Evolutionary conservation across 805 yeast genomes (phyloP).

Genomic region (Yamadazyma scolyti): DNA sequence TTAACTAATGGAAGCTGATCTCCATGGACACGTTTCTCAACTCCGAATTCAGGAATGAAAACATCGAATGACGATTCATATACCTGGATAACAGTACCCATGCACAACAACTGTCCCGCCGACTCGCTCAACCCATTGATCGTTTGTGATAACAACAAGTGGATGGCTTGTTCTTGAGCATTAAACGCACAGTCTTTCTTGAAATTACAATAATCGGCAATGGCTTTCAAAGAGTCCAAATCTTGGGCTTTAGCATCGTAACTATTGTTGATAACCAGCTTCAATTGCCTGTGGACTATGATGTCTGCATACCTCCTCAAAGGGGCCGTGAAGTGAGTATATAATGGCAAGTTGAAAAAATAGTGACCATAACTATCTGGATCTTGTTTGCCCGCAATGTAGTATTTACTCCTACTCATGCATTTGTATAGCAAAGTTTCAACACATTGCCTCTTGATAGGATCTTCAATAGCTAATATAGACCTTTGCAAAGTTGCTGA

Average conservation of each 20-base stretch:
- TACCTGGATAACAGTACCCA: constrained; percentile 87
- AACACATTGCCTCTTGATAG: constrained; percentile 62
- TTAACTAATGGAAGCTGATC: constrained; percentile 90
- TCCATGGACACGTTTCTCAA: constrained; percentile 94
- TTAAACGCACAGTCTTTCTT: constrained; percentile 90
- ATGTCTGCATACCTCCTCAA: constrained; percentile 88
- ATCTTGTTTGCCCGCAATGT: constrained; percentile 83
- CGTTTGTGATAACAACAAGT: constrained; percentile 77
- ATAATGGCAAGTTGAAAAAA: constrained; percentile 75
- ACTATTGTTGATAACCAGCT: constrained; percentile 48
- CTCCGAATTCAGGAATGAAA: constrained; percentile 86
- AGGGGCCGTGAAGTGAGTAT: constrained; percentile 93
- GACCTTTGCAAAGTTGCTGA: constrained; percentile 72
- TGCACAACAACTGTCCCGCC: constrained; percentile 78
- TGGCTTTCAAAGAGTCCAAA: constrained; percentile 67
- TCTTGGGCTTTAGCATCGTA: constrained; percentile 44
- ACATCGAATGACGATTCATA: constrained; percentile 96
- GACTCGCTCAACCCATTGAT: constrained; percentile 67
- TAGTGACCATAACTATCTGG: constrained; percentile 77
- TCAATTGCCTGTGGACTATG: constrained; percentile 89
- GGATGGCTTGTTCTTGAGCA: constrained; percentile 95
- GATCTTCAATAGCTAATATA: constrained; percentile 59
- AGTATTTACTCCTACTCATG: constrained; percentile 81
- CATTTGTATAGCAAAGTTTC: constrained; percentile 80
- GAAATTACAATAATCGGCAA: constrained; percentile 91